A percentile compares a stretch with the other conserved stretches of the same genome.
These are phyloP conservation scores for Termitomyces sp. DNA, from an alignment of 768 basidiomycete species.

Conservation along the genomic window DNA sequence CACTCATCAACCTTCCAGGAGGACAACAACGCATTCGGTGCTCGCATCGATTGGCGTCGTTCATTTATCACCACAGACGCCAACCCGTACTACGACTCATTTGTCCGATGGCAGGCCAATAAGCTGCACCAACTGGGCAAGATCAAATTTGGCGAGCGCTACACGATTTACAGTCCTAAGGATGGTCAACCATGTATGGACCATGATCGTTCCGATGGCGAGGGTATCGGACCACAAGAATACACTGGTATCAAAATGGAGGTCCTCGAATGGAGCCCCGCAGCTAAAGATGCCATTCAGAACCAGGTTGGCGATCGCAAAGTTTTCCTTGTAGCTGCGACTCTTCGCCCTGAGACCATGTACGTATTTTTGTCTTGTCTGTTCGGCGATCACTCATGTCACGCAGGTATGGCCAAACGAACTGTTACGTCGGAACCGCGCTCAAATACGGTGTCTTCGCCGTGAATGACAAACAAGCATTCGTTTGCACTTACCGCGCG, in stretches of 20 bases:
- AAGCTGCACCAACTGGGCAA: constrained; percentile 81
- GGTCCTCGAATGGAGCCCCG: constrained; percentile 77
- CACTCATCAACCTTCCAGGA: constrained; percentile 15
- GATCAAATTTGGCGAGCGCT: constrained; percentile 97
- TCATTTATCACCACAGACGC: constrained; percentile 90
- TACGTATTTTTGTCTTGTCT: constrained; percentile 27
- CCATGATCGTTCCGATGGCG: constrained; percentile 93
- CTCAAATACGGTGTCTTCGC: constrained; percentile 93
- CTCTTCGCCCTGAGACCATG: constrained; percentile 96
- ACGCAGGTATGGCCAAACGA: constrained; percentile 92
- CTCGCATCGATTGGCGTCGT: constrained; percentile 96
- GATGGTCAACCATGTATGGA: constrained; percentile 99
- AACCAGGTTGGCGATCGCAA: constrained; percentile 71
- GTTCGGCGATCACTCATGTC: not conserved
- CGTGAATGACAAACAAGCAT: constrained; percentile 82
- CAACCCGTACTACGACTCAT: constrained; percentile 96
- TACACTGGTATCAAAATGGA: constrained; percentile 95
- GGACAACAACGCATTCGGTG: constrained; percentile 86
- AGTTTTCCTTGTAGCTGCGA: constrained; percentile 92
- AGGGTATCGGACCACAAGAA: constrained; percentile 92
- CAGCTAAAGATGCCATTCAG: constrained; percentile 57
- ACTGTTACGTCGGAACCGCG: constrained; percentile 88
- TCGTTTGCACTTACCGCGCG: constrained; percentile 81
- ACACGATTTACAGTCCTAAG: constrained; percentile 98
- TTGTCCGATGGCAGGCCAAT: constrained; percentile 98